A percentile compares a stretch with the other conserved stretches of the same genome.
Evolutionary conservation across 768 basidiomycete genomes (phyloP).

Genomic region (Pholiota microspora): DNA sequence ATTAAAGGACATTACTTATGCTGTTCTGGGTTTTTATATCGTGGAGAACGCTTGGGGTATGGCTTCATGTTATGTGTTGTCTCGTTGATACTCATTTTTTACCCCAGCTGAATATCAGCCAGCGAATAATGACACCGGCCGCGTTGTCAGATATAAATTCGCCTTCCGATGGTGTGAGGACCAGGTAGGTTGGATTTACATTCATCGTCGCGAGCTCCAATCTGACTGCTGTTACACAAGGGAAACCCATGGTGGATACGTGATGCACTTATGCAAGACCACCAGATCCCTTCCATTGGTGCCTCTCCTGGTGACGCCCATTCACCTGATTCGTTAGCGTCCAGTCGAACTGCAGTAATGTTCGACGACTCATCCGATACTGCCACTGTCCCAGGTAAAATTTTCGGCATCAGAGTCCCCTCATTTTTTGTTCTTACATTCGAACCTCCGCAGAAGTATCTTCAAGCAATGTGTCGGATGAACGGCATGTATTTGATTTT

Average conservation of each 20-base stretch:
- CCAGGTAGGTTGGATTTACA: conserved; percentile 40
- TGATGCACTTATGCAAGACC: too few species aligned
- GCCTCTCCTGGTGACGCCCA: neutral
- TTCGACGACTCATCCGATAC: neutral
- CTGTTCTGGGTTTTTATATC: conserved; percentile 69
- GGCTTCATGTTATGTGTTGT: conserved; percentile 24
- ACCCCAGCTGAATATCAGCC: conserved; percentile 61
- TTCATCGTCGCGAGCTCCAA: too few species aligned
- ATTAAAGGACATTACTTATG: conserved; percentile 41
- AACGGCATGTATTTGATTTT: neutral
- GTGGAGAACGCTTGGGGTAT: conserved; percentile 72
- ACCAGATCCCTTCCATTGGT: too few species aligned
- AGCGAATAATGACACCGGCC: conserved; percentile 41
- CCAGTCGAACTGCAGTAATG: neutral
- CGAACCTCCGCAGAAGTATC: neutral
- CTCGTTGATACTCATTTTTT: neutral
- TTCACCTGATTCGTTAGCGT: neutral
- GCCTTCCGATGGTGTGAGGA: conserved; percentile 81
- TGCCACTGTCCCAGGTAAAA: neutral
- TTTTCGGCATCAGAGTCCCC: neutral
- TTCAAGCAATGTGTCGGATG: neutral
- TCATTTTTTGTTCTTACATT: neutral
- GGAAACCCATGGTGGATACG: conserved; percentile 49
- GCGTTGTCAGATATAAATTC: conserved; percentile 79
- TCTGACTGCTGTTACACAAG: too few species aligned